These are phyloP conservation scores for Nannochloropsis salina DNA, from an alignment of 108 stramenopile species.

Conservation along the genomic window DNA sequence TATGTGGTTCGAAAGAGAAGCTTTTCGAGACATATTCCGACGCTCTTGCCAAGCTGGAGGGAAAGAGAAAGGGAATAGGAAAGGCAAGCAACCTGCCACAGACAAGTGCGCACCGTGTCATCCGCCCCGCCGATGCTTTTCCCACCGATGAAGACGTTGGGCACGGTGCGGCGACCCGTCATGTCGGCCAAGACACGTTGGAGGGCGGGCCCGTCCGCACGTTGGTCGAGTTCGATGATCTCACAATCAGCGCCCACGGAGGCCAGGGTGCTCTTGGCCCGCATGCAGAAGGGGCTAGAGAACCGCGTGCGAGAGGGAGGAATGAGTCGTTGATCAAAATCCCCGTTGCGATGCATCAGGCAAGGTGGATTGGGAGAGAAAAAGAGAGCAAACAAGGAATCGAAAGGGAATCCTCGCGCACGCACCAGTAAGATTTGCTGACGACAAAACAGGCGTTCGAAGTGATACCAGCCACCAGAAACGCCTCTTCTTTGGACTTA, in stretches of 20 bases:
- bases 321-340: neutral
- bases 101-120: neutral
- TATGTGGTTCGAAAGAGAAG: too few relatives aligned
- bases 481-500: neutral
- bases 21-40: too few relatives aligned
- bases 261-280: neutral
- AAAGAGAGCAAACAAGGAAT: neutral
- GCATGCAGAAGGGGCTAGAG: neutral
- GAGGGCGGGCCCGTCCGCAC: neutral
- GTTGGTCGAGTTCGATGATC: constrained; percentile 6
- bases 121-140: neutral
- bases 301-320: neutral
- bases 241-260: neutral
- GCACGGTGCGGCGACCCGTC: neutral
- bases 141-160: neutral
- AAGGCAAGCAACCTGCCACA: neutral
- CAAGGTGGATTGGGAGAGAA: neutral
- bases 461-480: neutral
- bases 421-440: constrained; percentile 12
- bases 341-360: too few relatives aligned
- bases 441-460: neutral
- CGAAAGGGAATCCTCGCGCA: neutral
- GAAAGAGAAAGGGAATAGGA: neutral
- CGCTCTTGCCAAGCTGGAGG: neutral
- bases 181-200: neutral